Conservation (phyloP, 23 red algal species). For the Gracilariopsis chorda region DNA sequence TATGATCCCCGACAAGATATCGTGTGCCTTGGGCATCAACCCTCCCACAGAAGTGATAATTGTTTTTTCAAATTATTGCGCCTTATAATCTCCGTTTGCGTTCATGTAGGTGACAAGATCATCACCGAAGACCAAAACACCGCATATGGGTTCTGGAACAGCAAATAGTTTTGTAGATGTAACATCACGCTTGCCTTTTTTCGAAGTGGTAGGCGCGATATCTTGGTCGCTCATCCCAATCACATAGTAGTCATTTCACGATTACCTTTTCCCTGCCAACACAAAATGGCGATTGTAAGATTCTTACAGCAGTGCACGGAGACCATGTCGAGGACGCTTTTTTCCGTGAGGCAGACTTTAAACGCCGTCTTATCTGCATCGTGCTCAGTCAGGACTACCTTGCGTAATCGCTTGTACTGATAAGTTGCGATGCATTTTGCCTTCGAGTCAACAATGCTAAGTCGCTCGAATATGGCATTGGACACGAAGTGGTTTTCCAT, state of each 20-base stretch:
- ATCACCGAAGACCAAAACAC: slow-evolving; percentile 83
- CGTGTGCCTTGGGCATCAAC: slow-evolving; percentile 70
- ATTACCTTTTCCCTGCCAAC: slow-evolving; percentile 24
- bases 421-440: slow-evolving; percentile 73
- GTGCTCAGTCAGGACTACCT: slow-evolving; percentile 74
- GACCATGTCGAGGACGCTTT: slow-evolving; percentile 73
- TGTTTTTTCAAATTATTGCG: slow-evolving; percentile 42
- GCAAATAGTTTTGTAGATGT: slow-evolving; percentile 70
- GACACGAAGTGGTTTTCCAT: slow-evolving; percentile 73
- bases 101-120: slow-evolving; percentile 63
- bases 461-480: slow-evolving; percentile 17
- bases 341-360: slow-evolving; percentile 83
- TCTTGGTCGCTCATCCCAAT: slow-evolving; percentile 78
- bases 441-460: slow-evolving; percentile 80
- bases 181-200: slow-evolving; percentile 57
- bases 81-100: neutral
- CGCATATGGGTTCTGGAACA: slow-evolving; percentile 64
- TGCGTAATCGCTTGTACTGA: slow-evolving; percentile 80
- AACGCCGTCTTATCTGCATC: slow-evolving; percentile 79
- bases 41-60: slow-evolving; percentile 50
- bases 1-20: slow-evolving; percentile 88
- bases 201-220: slow-evolving; percentile 41
- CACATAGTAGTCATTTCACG: slow-evolving; percentile 65
- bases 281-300: slow-evolving; percentile 83
- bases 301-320: slow-evolving; percentile 75